phyloP scores from a whole-genome alignment of 2,329 filamentous ascomycete species.

The Triangularia setosa region DNA sequence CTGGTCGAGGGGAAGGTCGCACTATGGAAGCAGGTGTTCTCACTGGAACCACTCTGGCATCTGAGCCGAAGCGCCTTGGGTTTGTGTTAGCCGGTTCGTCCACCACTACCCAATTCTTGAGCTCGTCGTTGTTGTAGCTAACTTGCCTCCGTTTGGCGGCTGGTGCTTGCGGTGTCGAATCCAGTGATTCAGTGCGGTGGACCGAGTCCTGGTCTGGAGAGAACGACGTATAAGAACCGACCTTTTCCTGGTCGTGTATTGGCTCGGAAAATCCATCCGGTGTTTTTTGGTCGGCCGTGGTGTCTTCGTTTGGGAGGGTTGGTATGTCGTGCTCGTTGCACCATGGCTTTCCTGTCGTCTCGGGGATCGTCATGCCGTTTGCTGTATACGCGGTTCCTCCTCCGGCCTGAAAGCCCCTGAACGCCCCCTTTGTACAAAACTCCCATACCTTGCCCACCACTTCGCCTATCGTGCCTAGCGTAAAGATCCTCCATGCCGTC shows the following conservation, averaged over 20 bases:
- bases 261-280: constrained; percentile 19
- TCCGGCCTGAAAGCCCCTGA: constrained; percentile 82
- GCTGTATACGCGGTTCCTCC: constrained; percentile 70
- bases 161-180: constrained; percentile 43
- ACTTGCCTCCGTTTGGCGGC: constrained; percentile 53
- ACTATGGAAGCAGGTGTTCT: not conserved
- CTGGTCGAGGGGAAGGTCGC: constrained; percentile 5
- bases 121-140: constrained; percentile 49
- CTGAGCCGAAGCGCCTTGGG: constrained; percentile 26
- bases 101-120: constrained; percentile 71
- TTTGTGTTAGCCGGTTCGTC: constrained; percentile 34
- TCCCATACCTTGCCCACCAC: constrained; percentile 77
- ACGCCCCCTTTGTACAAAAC: constrained; percentile 72
- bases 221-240: constrained; percentile 30
- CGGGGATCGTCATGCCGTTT: constrained; percentile 28
- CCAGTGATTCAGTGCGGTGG: constrained; percentile 31
- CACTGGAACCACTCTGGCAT: constrained; percentile 14
- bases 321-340: constrained; percentile 31
- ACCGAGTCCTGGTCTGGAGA: not conserved
- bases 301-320: constrained; percentile 22
- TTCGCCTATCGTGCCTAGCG: constrained; percentile 57
- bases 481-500: constrained; percentile 50
- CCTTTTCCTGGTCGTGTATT: constrained; percentile 26
- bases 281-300: not conserved
- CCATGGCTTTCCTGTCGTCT: constrained; percentile 27